Conservation (phyloP, 2,329 filamentous ascomycete genomes). For the Aspergillus uvarum region DNA sequence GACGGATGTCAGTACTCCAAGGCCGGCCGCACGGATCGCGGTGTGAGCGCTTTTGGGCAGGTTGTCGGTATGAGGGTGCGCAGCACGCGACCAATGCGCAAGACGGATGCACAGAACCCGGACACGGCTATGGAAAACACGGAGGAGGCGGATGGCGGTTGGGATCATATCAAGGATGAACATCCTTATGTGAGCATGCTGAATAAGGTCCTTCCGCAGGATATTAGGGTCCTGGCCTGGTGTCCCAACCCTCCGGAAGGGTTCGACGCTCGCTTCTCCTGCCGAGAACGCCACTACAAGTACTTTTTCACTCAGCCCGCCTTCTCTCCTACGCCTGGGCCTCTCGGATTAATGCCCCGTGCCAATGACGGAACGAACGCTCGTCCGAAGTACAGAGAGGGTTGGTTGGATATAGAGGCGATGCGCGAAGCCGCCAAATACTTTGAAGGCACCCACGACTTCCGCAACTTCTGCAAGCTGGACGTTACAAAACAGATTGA, state of each 20-base stretch:
- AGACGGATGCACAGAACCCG: constrained; percentile 5
- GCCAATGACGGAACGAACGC: constrained; percentile 22
- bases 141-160: constrained; percentile 38
- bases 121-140: constrained; percentile 18
- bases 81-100: constrained; percentile 66
- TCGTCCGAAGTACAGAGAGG: constrained; percentile 52
- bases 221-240: constrained; percentile 92
- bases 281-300: constrained; percentile 83
- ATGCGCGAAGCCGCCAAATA: constrained; percentile 81
- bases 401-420: constrained; percentile 81
- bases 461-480: constrained; percentile 94
- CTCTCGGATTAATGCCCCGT: constrained; percentile 49
- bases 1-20: constrained; percentile 88
- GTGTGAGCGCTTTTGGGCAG: constrained; percentile 95
- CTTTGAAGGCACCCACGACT: constrained; percentile 85
- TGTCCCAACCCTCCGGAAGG: constrained; percentile 74
- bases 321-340: constrained; percentile 66
- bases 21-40: constrained; percentile 87
- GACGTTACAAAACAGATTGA: constrained; percentile 86
- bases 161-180: constrained; percentile 75
- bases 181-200: constrained; percentile 78
- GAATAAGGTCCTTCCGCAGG: constrained; percentile 82
- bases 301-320: constrained; percentile 98
- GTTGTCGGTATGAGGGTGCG: constrained; percentile 81
- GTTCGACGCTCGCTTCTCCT: constrained; percentile 92